Conservation (phyloP, 139 green algal genomes). For the Chlamydomonas incerta region DNA sequence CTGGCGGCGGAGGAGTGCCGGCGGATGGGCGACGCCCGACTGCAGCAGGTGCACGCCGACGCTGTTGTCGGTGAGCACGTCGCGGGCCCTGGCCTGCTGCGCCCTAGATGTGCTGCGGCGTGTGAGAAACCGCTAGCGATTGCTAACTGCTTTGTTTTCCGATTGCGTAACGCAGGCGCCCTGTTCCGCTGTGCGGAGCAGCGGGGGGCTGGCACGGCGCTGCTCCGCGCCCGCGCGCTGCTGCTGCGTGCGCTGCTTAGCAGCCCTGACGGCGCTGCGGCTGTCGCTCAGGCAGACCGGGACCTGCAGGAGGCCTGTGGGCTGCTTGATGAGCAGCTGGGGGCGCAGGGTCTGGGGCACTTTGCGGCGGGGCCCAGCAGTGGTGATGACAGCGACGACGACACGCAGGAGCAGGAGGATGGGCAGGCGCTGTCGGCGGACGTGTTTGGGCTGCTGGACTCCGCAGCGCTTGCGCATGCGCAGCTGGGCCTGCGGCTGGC, state of each 20-base stretch:
- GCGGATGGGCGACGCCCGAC: background rate
- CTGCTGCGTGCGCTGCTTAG: background rate
- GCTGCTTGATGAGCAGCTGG: constrained; percentile 18
- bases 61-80: constrained; percentile 31
- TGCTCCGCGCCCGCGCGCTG: background rate
- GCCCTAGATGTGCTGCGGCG: no score
- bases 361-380: no score
- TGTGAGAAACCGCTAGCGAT: no score
- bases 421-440: background rate
- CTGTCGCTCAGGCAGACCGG: background rate
- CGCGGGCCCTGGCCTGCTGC: no score
- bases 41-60: background rate
- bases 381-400: no score
- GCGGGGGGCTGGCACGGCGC: no score
- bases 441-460: constrained; percentile 25
- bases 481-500: constrained; percentile 6
- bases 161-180: background rate
- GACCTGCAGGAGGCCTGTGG: constrained; percentile 1
- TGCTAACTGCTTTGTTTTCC: background rate
- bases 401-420: background rate
- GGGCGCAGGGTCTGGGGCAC: no score
- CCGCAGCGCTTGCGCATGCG: background rate
- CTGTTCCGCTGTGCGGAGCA: background rate
- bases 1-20: constrained; percentile 17
- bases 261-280: background rate